phyloP scores from a whole-genome alignment of 192 early-diverging fungal genomes.

The Coemansia sp. region DNA sequence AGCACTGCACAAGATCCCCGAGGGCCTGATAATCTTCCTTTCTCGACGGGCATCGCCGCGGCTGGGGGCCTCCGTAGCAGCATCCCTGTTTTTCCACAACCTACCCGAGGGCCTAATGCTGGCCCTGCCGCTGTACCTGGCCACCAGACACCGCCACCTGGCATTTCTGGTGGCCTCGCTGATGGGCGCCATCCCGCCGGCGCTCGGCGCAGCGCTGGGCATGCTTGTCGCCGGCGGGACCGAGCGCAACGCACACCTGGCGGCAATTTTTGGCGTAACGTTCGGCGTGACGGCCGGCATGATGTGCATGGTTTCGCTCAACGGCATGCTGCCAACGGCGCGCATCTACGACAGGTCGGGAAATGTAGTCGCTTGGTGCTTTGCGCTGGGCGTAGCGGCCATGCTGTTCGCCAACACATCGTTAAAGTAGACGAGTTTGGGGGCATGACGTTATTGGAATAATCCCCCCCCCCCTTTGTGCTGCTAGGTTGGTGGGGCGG shows the following conservation, averaged over 20 bases:
- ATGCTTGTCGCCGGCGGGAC: constrained; percentile 26
- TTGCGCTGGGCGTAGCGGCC: constrained; percentile 35
- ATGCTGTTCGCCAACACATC: constrained; percentile 37
- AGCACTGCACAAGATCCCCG: constrained; percentile 51
- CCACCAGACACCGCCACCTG: constrained; percentile 27
- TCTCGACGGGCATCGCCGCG: constrained; percentile 36
- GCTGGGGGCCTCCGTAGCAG: constrained; percentile 40
- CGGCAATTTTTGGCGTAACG: constrained; percentile 25
- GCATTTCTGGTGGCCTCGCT: constrained; percentile 30
- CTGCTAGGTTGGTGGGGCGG: no score
- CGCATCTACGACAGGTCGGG: constrained; percentile 42
- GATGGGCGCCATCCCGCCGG: constrained; percentile 40
- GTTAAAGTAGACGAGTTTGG: constrained; percentile 1
- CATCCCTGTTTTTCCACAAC: constrained; percentile 50
- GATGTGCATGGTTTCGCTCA: constrained; percentile 46
- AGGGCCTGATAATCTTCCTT: constrained; percentile 48
- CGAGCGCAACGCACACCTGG: constrained; percentile 5
- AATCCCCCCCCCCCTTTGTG: no score
- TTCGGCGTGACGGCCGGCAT: constrained; percentile 40
- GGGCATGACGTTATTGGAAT: no score
- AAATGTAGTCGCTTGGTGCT: constrained; percentile 41
- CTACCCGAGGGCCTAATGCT: constrained; percentile 53
- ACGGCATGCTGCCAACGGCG: constrained; percentile 42
- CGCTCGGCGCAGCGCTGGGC: constrained; percentile 30
- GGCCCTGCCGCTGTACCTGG: constrained; percentile 44